Base-by-base conservation (phyloP, 441 rosid genomes). In the Adansonia grandidieri region DNA sequence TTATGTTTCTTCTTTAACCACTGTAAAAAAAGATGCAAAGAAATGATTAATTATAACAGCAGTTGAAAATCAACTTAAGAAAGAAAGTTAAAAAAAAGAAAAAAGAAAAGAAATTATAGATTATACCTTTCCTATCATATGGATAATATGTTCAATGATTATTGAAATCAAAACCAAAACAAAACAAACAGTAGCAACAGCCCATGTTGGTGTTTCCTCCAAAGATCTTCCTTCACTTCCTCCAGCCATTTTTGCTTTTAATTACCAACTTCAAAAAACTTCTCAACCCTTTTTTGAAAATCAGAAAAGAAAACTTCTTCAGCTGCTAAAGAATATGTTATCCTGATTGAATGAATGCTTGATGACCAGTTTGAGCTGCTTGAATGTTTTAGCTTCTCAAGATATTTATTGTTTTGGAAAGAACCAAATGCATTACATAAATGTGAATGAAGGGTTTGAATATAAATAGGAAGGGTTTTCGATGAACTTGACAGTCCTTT, bases 181-280 rank as follows among this genome's bases (percentile, higher is more conserved):
- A 71, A 88, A 88, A 75, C 94, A 91, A 44, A 91, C 92, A 2
- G 68, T 82, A 1, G 92, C 94, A 15, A 91, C 94, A 0, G 94
- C 94, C 94, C 94, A 91, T 4, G 94, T 91, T 8, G 94, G 90
- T 6, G 94, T 90, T 51, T 83, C 54, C 81, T 90, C 91, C 80
- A 90, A 76, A 14, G 94, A 73, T 60, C 91, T 83, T 69, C 87
- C 89, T 19, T 60, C 83, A 17, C 80, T 45, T 17, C 75, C 84
- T 60, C 74, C 88, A 0, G 91, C 90, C 92, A 89, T 50, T 37
- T 48, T 40, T 20, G 2, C 2, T 28, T 4, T 2, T 61, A 9
- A 14, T 42, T 54, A 15, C n/a, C 9, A 74, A 74, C 57, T 17
- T 51, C 37, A 53, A 53, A 66, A 28, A 28, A 9, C 8, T 15